Evolutionary conservation across 2,329 filamentous ascomycete species (phyloP).

Genomic region (Alternaria incomplexa): DNA sequence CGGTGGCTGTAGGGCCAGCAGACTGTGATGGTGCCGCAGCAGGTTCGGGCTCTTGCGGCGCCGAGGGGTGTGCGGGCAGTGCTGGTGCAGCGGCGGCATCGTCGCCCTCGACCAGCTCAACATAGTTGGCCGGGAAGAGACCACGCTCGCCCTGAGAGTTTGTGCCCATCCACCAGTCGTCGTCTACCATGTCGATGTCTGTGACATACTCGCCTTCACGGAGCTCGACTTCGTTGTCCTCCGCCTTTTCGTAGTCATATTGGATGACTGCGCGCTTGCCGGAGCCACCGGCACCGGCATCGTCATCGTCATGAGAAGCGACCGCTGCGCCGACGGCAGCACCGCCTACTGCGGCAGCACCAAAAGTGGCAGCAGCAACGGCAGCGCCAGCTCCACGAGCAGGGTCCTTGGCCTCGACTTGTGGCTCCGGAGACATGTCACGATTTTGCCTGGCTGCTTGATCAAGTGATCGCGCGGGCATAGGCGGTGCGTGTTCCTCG

Average conservation of each 20-base stretch:
- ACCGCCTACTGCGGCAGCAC: conserved; percentile 50
- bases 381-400: conserved; percentile 61
- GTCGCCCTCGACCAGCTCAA: conserved; percentile 76
- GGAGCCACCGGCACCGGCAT: conserved; percentile 44
- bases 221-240: conserved; percentile 95
- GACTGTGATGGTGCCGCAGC: conserved; percentile 39
- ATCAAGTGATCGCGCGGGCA: conserved; percentile 70
- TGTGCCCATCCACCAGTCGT: conserved; percentile 98
- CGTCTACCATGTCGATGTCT: conserved; percentile 96
- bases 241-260: conserved; percentile 97
- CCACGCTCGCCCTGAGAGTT: conserved; percentile 85
- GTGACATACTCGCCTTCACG: conserved; percentile 86
- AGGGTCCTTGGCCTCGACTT: conserved; percentile 61
- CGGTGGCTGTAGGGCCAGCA: conserved; percentile 74
- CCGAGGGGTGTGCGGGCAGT: conserved; percentile 51
- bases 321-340: conserved; percentile 49
- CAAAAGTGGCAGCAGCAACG: conserved; percentile 54
- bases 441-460: conserved; percentile 68
- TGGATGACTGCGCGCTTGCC: conserved; percentile 79
- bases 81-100: conserved; percentile 42
- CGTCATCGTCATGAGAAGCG: conserved; percentile 44
- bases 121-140: conserved; percentile 96
- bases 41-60: conserved; percentile 44
- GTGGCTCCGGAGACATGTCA: conserved; percentile 69
- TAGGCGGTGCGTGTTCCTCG: conserved; percentile 58